These are phyloP conservation scores for Geotrichum restrictum DNA, from an alignment of 1,139 yeast species.

Conservation along the genomic window DNA sequence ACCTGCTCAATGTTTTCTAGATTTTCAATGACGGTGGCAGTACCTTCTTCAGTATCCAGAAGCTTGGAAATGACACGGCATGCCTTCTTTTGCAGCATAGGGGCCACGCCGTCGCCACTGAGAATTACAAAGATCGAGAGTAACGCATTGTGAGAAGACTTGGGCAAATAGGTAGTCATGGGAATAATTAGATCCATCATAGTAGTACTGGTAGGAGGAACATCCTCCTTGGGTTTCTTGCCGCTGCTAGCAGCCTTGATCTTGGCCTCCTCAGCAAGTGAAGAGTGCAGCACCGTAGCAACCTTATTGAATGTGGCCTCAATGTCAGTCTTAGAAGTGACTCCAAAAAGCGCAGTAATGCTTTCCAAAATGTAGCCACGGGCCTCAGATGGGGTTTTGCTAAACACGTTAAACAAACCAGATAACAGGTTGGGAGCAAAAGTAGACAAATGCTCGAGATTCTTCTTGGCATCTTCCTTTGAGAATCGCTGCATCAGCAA, in stretches of 20 bases:
- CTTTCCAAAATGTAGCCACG: slow-evolving; percentile 83
- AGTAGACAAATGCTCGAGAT: slow-evolving; percentile 61
- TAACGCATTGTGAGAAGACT: slow-evolving; percentile 63
- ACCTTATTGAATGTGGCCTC: slow-evolving; percentile 79
- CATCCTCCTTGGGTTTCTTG: slow-evolving; percentile 36
- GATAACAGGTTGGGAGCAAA: slow-evolving; percentile 70
- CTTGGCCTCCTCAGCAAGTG: slow-evolving; percentile 53
- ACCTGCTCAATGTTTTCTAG: slow-evolving; percentile 58
- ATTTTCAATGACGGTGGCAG: slow-evolving; percentile 46
- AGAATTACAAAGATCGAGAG: slow-evolving; percentile 73
- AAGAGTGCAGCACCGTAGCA: slow-evolving; percentile 67
- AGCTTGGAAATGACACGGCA: slow-evolving; percentile 74
- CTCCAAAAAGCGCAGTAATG: slow-evolving; percentile 71
- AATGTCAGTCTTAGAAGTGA: slow-evolving; percentile 65
- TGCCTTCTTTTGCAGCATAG: slow-evolving; percentile 82
- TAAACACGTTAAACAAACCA: slow-evolving; percentile 84
- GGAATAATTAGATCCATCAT: slow-evolving; percentile 88
- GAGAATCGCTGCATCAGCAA: slow-evolving; percentile 62
- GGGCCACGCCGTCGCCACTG: slow-evolving; percentile 51
- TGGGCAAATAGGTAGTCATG: slow-evolving; percentile 79
- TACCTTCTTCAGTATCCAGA: slow-evolving; percentile 66
- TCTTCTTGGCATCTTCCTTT: slow-evolving; percentile 50
- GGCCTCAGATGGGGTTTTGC: slow-evolving; percentile 78
- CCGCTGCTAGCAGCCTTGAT: slow-evolving; percentile 32
- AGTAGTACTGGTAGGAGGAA: slow-evolving; percentile 60